Base-by-base conservation (phyloP, 345 rosid genomes). In the Jatropha curcas region DNA sequence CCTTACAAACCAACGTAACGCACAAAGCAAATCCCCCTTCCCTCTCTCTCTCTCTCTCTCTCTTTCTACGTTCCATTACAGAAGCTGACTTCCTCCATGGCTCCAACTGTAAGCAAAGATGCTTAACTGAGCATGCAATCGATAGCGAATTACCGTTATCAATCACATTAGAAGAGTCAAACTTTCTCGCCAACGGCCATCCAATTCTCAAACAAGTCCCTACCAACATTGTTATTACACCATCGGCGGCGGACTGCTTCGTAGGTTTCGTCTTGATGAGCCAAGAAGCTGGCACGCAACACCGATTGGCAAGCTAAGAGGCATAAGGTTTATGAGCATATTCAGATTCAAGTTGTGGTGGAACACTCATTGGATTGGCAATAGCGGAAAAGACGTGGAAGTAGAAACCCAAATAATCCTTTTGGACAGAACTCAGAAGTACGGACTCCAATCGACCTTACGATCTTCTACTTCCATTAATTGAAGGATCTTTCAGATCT, bases 271-370 rank as follows among this genome's bases (percentile, higher is more conserved):
- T 22, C 24, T 51, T 6, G 56, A 33, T 0, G 65, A 76, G 45
- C 37, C 77, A 28, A 74, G 16, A 13, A 30, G 60, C 68, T 59
- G 56, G 0, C 79, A 84, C 48, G 71, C 64, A 14, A 75, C 39
- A 0, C 81, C 84, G 6, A 37, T 84, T 0, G 84, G 82, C 20
- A 73, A 62, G 57, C 81, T 84, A 14, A 67, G 2, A 0, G 52
- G 50, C 3, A 70, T 78, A 1, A 61, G 60, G 65, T 74, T 83
- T 86, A 89, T 90, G 95, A 90, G 98, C 83, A 90, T 94, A 24
- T 92, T 94, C 93, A 80, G 95, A 82, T 92, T 94, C 90, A 90
- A 94, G 81, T 90, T 89, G 51, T 92, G 98, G 97, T 92, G 98
- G 98, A 89, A 92, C 0, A 92, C 97, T 58, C 97, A 89, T 43